A percentile compares a stretch with the other conserved stretches of the same genome.
phyloP scores from a whole-genome alignment of 1,284 basidiomycete genomes.

The Cryptococcus sp. region DNA sequence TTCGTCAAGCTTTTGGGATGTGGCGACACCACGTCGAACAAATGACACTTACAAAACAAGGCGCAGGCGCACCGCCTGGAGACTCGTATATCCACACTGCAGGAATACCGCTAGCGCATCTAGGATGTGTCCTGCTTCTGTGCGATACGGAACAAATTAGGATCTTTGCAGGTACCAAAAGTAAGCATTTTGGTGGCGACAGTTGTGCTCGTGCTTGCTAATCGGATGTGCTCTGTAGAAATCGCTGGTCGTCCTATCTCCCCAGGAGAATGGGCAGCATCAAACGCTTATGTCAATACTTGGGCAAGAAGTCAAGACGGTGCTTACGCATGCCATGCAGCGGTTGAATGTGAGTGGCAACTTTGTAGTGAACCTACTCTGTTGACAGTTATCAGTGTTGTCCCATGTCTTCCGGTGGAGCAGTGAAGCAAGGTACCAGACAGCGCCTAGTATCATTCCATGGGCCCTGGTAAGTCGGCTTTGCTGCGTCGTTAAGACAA shows the following conservation, averaged over 20 bases:
- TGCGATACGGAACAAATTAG: conserved; percentile 30
- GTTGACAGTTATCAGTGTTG: conserved; percentile 12
- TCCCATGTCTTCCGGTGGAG: conserved; percentile 15
- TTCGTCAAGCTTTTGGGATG: conserved; percentile 20
- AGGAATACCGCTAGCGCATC: conserved; percentile 28
- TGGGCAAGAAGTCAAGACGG: conserved; percentile 31
- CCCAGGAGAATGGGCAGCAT: conserved; percentile 29
- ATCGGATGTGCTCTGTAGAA: conserved; percentile 6
- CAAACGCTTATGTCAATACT: conserved; percentile 22
- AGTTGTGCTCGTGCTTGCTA: no score
- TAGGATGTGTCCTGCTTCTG: conserved; percentile 26
- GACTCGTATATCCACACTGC: conserved; percentile 19
- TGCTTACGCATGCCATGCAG: conserved; percentile 18
- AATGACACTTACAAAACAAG: not conserved
- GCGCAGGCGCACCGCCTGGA: not conserved
- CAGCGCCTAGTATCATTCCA: conserved; percentile 18
- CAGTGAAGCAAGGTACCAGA: conserved; percentile 14
- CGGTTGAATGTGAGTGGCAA: conserved; percentile 18
- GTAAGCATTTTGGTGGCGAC: conserved; percentile 10
- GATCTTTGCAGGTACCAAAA: conserved; percentile 30
- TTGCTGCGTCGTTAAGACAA: not conserved
- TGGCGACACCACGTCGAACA: conserved; percentile 16
- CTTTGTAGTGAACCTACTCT: not conserved
- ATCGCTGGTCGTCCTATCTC: conserved; percentile 24
- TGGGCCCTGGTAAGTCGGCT: conserved; percentile 20